Conservation (phyloP, 192 early-diverging fungal species). For the Backusella circina region DNA sequence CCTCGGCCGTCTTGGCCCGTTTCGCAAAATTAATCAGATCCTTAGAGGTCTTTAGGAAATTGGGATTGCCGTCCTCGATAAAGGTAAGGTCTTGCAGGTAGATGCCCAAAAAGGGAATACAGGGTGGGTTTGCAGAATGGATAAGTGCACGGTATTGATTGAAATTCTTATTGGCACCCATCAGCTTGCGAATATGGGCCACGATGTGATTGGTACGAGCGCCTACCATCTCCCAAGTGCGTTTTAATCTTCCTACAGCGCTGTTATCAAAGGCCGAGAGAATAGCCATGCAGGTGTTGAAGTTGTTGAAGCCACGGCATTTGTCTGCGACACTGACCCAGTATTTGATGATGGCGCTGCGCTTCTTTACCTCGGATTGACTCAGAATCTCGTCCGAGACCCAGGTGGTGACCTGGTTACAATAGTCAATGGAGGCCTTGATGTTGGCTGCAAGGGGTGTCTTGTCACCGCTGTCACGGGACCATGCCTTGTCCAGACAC, state of each 20-base stretch:
- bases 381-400: conserved; percentile 79
- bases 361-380: conserved; percentile 79
- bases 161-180: conserved; percentile 85
- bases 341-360: conserved; percentile 74
- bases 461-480: conserved; percentile 49
- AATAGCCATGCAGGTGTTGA: conserved; percentile 88
- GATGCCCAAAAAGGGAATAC: conserved; percentile 76
- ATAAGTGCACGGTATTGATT: conserved; percentile 78
- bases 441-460: conserved; percentile 75
- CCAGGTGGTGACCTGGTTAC: conserved; percentile 88
- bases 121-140: conserved; percentile 79
- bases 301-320: conserved; percentile 89
- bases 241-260: conserved; percentile 81
- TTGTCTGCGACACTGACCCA: conserved; percentile 83
- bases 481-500: conserved; percentile 92
- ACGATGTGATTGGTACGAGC: conserved; percentile 54
- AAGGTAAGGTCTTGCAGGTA: conserved; percentile 92
- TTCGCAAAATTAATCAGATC: conserved; percentile 95
- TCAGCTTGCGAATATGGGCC: conserved; percentile 66
- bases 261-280: conserved; percentile 87
- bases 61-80: conserved; percentile 89
- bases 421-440: conserved; percentile 81
- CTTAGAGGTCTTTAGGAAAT: conserved; percentile 58
- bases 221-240: conserved; percentile 83
- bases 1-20: conserved; percentile 83